Evolutionary conservation across 768 basidiomycete genomes (phyloP).

Genomic region (Piloderma croceum): DNA sequence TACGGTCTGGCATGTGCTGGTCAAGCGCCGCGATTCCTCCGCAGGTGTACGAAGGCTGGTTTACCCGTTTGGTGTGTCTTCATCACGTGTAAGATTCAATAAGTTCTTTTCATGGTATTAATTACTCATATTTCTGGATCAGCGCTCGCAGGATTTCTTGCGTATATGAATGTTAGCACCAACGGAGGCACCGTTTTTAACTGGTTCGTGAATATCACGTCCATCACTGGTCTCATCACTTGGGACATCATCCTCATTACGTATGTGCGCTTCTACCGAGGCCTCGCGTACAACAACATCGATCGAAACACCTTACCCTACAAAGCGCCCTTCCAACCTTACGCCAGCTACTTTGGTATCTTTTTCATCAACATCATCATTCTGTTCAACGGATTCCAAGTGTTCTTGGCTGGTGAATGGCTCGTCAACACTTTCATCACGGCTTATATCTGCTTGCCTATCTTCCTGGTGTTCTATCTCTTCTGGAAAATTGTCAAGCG

Average conservation of each 20-base stretch:
- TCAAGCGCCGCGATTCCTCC: conserved; percentile 50
- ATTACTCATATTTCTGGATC: conserved; percentile 8
- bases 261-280: conserved; percentile 65
- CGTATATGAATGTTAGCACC: conserved; percentile 64
- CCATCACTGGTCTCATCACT: conserved; percentile 62
- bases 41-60: conserved; percentile 47
- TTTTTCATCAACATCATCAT: conserved; percentile 61
- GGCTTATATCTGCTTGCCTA: conserved; percentile 37
- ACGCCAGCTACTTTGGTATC: conserved; percentile 63
- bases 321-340: conserved; percentile 57
- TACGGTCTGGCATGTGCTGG: conserved; percentile 56
- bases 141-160: conserved; percentile 39
- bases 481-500: conserved; percentile 36
- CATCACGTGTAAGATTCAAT: too few species aligned
- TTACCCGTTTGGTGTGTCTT: conserved; percentile 54
- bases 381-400: conserved; percentile 47
- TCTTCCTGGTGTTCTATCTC: conserved; percentile 38
- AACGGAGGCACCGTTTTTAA: conserved; percentile 54
- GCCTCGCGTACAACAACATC: conserved; percentile 59
- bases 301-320: conserved; percentile 60
- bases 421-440: conserved; percentile 50
- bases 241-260: conserved; percentile 69
- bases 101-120: conserved; percentile 1
- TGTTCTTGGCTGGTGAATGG: too few species aligned
- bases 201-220: conserved; percentile 67